These are phyloP conservation scores for Omphalotus olearius DNA, from an alignment of 1,284 basidiomycete genomes.

Conservation along the genomic window DNA sequence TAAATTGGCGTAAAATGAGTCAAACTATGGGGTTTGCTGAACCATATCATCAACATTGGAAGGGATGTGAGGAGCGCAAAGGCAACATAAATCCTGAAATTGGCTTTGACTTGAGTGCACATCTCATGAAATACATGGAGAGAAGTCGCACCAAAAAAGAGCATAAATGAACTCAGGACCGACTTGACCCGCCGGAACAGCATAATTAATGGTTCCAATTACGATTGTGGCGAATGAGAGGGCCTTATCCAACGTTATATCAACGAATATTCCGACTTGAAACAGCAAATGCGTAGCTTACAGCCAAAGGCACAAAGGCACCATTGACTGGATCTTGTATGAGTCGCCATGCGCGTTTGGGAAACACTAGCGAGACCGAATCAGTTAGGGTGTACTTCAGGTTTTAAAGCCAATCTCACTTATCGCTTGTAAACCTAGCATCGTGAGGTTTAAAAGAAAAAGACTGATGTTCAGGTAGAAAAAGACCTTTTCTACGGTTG, in stretches of 20 bases:
- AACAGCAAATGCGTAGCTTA: constrained; percentile 10
- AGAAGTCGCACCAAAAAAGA: constrained; percentile 35
- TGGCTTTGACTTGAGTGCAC: background rate
- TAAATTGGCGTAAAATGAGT: constrained; percentile 41
- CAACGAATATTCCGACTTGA: background rate
- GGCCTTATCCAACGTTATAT: constrained; percentile 23
- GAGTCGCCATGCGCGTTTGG: constrained; percentile 35
- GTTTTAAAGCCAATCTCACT: constrained; percentile 23
- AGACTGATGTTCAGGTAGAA: constrained; percentile 42
- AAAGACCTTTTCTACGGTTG: constrained; percentile 36
- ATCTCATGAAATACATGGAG: background rate
- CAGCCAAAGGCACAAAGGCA: constrained; percentile 42
- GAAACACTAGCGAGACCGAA: constrained; percentile 30
- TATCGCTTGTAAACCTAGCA: constrained; percentile 38
- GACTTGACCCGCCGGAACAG: constrained; percentile 31
- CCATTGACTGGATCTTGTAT: constrained; percentile 41
- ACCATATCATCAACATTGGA: constrained; percentile 49
- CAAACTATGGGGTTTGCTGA: constrained; percentile 42
- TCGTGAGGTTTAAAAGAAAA: constrained; percentile 38
- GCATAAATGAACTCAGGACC: constrained; percentile 31
- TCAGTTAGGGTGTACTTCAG: background rate
- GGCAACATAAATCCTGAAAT: constrained; percentile 36
- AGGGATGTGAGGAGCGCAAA: constrained; percentile 36
- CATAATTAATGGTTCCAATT: constrained; percentile 45
- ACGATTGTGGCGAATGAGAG: constrained; percentile 47